These are phyloP conservation scores for Cyclospora cayetanensis DNA, from an alignment of 169 alveolate genomes.

Conservation along the genomic window DNA sequence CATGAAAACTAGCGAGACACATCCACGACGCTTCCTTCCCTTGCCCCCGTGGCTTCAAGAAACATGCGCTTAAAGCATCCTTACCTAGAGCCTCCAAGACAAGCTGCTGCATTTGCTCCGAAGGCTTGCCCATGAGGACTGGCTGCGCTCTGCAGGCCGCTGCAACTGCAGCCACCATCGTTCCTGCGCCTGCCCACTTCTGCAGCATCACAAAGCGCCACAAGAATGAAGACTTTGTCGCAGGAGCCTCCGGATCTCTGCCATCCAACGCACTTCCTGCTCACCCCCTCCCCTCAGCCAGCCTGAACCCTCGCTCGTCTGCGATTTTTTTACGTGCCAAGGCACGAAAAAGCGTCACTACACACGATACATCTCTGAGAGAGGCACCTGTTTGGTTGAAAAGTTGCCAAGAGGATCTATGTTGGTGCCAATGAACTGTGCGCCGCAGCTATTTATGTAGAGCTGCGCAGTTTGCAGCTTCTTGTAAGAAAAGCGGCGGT, in stretches of 20 bases:
- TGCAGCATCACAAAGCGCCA: slow-evolving; percentile 16
- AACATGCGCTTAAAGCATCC: too few relatives aligned
- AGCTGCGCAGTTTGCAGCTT: slow-evolving; percentile 79
- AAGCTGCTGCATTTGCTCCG: slow-evolving; percentile 51
- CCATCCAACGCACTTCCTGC: not conserved
- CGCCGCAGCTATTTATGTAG: slow-evolving; percentile 72
- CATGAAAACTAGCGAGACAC: too few relatives aligned
- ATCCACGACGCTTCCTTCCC: too few relatives aligned
- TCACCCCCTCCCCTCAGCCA: not conserved
- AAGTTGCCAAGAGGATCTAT: slow-evolving; percentile 76
- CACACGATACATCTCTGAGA: too few relatives aligned
- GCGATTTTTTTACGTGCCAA: too few relatives aligned
- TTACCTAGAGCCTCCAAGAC: not conserved
- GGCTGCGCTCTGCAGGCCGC: slow-evolving; percentile 75
- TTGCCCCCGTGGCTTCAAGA: too few relatives aligned
- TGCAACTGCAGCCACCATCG: slow-evolving; percentile 78
- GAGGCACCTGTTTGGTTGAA: slow-evolving; percentile 70
- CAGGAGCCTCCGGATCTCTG: not conserved
- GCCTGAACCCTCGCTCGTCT: too few relatives aligned
- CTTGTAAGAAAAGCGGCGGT: slow-evolving; percentile 75
- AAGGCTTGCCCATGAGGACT: slow-evolving; percentile 76
- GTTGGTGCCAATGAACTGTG: slow-evolving; percentile 78
- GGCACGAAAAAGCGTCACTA: too few relatives aligned
- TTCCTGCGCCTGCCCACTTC: slow-evolving; percentile 83
- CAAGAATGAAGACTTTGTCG: not conserved